Conservation (phyloP, 768 basidiomycete species). For the Boletus rubroflammeus region DNA sequence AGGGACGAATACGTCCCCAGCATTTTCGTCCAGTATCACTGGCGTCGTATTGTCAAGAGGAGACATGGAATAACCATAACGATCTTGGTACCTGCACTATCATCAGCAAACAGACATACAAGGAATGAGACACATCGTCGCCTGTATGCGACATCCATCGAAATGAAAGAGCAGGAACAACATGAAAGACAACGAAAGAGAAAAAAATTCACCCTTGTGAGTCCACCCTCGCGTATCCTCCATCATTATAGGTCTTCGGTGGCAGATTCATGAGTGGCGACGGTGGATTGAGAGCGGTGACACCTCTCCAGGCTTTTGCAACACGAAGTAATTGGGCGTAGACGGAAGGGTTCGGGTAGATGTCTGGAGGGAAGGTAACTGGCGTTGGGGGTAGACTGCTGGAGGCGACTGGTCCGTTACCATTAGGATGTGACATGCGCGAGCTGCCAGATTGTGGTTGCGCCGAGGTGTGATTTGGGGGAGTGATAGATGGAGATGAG, state of each 20-base stretch:
- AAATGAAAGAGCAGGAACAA: neutral
- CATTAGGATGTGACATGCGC: constrained; percentile 15
- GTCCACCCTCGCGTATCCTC: constrained; percentile 21
- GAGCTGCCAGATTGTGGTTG: constrained; percentile 19
- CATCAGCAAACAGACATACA: constrained; percentile 16
- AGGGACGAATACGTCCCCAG: constrained; percentile 16
- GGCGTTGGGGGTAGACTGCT: constrained; percentile 19
- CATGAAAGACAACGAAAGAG: neutral
- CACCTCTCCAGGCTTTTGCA: constrained; percentile 63
- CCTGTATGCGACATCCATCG: constrained; percentile 10
- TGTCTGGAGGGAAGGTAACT: constrained; percentile 38
- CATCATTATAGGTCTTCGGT: constrained; percentile 22
- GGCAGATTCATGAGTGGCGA: constrained; percentile 17
- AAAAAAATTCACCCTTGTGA: constrained; percentile 27
- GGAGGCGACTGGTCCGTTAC: neutral
- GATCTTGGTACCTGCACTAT: constrained; percentile 25
- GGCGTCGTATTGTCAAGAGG: constrained; percentile 34
- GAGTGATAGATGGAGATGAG: constrained; percentile 16
- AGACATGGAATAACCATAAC: constrained; percentile 28
- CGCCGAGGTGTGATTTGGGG: constrained; percentile 6
- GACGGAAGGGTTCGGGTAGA: constrained; percentile 34
- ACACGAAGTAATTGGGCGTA: constrained; percentile 52
- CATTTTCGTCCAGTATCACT: constrained; percentile 31
- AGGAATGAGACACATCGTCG: constrained; percentile 10
- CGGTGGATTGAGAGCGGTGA: constrained; percentile 49